phyloP scores from a whole-genome alignment of 371 early-diverging fungal genomes.

The Mucor piriformis region DNA sequence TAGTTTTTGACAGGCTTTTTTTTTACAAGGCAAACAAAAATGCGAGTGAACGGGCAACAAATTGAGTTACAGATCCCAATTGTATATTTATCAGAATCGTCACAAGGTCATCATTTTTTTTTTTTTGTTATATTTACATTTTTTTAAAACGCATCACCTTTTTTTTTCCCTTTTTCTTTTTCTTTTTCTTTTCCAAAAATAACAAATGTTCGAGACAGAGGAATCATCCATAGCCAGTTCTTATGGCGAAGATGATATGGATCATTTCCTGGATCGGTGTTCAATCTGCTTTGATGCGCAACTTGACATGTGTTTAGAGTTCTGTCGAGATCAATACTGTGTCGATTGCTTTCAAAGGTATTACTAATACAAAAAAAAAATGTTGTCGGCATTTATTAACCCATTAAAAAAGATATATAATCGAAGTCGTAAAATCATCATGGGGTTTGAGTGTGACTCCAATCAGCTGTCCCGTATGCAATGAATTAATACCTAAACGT shows the following conservation, averaged over 20 bases:
- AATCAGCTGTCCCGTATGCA: conserved; percentile 62
- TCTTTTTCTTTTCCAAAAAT: neutral
- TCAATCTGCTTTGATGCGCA: conserved; percentile 64
- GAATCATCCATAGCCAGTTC: conserved; percentile 18
- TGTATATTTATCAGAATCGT: conserved; percentile 4
- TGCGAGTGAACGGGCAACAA: neutral
- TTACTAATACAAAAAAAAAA: neutral
- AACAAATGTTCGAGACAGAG: conserved; percentile 22
- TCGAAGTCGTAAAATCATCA: conserved; percentile 35
- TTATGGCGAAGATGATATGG: conserved; percentile 42
- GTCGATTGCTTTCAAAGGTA: conserved; percentile 58
- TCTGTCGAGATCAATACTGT: conserved; percentile 61
- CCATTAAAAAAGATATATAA: conserved; percentile 10
- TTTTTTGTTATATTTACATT: neutral
- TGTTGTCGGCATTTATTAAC: conserved; percentile 22
- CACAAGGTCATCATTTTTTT: conserved; percentile 8
- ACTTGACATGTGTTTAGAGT: conserved; percentile 59
- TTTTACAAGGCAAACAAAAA: neutral
- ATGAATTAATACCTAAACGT: conserved; percentile 43
- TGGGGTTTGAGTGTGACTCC: conserved; percentile 64
- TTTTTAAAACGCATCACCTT: neutral
- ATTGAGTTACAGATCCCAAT: neutral
- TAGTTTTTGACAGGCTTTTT: too few species aligned
- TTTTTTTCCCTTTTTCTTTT: neutral
- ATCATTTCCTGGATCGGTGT: conserved; percentile 56